A percentile compares a stretch with the other conserved stretches of the same genome.
Conservation (phyloP, 495 filamentous ascomycete species). For the Trichoderma reesei region DNA sequence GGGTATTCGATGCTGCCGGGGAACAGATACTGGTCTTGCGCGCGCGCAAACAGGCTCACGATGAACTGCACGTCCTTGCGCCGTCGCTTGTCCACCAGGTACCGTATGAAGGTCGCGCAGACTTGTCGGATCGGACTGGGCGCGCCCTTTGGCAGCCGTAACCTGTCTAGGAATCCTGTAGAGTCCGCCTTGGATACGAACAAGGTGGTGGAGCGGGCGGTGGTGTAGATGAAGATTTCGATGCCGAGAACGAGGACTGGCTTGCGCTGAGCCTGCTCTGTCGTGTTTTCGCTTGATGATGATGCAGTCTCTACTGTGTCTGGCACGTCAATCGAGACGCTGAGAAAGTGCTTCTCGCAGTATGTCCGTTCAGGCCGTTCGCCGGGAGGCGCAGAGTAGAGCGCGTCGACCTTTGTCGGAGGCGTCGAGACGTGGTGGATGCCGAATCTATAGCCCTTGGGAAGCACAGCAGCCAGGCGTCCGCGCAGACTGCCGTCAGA, state of each 20-base stretch:
- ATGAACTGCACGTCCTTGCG: slow-evolving; percentile 63
- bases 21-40: slow-evolving; percentile 92
- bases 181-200: slow-evolving; percentile 98
- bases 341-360: slow-evolving; percentile 79
- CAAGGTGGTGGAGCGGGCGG: slow-evolving; percentile 67
- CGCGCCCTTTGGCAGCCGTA: slow-evolving; percentile 47
- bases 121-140: slow-evolving; percentile 66
- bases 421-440: slow-evolving; percentile 85
- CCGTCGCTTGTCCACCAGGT: slow-evolving; percentile 56
- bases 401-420: slow-evolving; percentile 56
- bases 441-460: slow-evolving; percentile 56
- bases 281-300: neutral
- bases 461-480: slow-evolving; percentile 59
- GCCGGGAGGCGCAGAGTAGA: slow-evolving; percentile 71
- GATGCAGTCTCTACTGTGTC: neutral
- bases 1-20: slow-evolving; percentile 78
- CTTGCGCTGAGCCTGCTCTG: slow-evolving; percentile 10
- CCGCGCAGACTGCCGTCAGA: slow-evolving; percentile 23
- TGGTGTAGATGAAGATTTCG: slow-evolving; percentile 60
- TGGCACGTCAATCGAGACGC: slow-evolving; percentile 48
- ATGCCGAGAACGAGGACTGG: slow-evolving; percentile 40
- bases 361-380: slow-evolving; percentile 63
- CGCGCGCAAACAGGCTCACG: slow-evolving; percentile 83
- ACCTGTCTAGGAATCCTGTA: slow-evolving; percentile 69
- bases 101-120: slow-evolving; percentile 62